These are phyloP conservation scores for Mycena filopes DNA, from an alignment of 768 basidiomycete genomes.

Conservation along the genomic window DNA sequence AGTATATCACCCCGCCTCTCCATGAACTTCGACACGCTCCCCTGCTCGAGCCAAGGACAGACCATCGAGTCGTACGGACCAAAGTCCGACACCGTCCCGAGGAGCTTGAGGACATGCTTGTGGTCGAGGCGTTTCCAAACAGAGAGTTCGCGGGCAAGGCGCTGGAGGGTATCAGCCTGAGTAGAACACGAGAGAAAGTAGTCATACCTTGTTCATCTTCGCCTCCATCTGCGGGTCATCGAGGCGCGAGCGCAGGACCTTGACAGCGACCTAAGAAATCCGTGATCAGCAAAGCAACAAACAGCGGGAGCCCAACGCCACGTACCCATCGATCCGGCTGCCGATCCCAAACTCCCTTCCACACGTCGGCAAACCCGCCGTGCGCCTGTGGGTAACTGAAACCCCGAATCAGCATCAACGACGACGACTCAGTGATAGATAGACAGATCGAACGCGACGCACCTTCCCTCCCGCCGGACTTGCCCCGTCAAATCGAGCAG, in stretches of 20 bases:
- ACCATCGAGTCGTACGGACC: slow-evolving; percentile 51
- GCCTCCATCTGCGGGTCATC: slow-evolving; percentile 44
- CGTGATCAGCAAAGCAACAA: slow-evolving; percentile 9
- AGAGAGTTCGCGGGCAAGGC: slow-evolving; percentile 47
- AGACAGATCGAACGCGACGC: slow-evolving; percentile 9
- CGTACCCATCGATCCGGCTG: slow-evolving; percentile 31
- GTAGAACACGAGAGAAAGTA: neutral
- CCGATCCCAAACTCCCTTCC: slow-evolving; percentile 49
- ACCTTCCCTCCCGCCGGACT: slow-evolving; percentile 42
- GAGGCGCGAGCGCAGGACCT: slow-evolving; percentile 49
- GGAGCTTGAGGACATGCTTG: slow-evolving; percentile 50
- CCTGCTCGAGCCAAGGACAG: slow-evolving; percentile 55
- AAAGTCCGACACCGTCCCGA: slow-evolving; percentile 49
- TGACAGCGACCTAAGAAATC: slow-evolving; percentile 47
- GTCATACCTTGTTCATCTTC: slow-evolving; percentile 44
- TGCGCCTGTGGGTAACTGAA: slow-evolving; percentile 46
- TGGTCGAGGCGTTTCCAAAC: slow-evolving; percentile 53
- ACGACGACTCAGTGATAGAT: neutral
- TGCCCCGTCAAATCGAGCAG: slow-evolving; percentile 46
- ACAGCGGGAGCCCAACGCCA: too few species aligned
- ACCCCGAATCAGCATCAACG: slow-evolving; percentile 20
- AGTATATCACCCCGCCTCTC: slow-evolving; percentile 49
- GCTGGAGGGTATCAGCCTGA: slow-evolving; percentile 32
- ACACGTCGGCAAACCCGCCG: slow-evolving; percentile 59
- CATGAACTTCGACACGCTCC: slow-evolving; percentile 50